phyloP scores from a whole-genome alignment of 2,329 filamentous ascomycete species.

The Claviceps pazoutovae region DNA sequence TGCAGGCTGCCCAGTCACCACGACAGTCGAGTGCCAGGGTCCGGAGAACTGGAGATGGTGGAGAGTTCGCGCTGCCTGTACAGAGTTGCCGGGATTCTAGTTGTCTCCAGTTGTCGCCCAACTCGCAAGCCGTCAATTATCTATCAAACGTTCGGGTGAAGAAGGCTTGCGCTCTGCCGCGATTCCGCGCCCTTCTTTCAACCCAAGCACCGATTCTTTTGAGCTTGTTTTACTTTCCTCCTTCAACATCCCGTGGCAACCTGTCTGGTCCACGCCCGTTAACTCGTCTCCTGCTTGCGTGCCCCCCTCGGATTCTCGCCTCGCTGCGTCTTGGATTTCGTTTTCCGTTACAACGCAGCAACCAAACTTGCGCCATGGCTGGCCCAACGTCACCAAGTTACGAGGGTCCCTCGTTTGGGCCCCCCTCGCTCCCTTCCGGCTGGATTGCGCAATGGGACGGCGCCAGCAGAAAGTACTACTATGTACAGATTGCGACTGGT shows the following conservation, averaged over 20 bases:
- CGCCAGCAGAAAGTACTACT: constrained; percentile 52
- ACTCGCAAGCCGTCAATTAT: too few species aligned
- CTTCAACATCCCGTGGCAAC: too few species aligned
- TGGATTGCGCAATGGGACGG: constrained; percentile 61
- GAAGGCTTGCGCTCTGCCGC: constrained; percentile 1
- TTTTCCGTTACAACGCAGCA: not conserved
- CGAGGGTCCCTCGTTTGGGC: constrained; percentile 45
- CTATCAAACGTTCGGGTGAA: not conserved
- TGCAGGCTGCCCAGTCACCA: too few species aligned
- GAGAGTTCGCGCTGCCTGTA: too few species aligned
- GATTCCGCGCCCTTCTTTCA: not conserved
- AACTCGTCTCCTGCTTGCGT: too few species aligned
- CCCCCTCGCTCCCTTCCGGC: constrained; percentile 46
- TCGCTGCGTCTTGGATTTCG: not conserved
- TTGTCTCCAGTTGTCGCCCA: too few species aligned
- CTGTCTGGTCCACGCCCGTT: too few species aligned
- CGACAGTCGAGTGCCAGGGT: too few species aligned
- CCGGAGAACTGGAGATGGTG: too few species aligned
- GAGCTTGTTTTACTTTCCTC: too few species aligned
- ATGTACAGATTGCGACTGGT: constrained; percentile 58
- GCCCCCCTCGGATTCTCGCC: not conserved
- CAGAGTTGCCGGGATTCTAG: too few species aligned
- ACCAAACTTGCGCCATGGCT: constrained; percentile 28
- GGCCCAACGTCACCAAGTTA: constrained; percentile 43
- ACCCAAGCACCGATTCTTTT: not conserved